Evolutionary conservation across 345 rosid species (phyloP).

Genomic region (Salix koriyanagi): DNA sequence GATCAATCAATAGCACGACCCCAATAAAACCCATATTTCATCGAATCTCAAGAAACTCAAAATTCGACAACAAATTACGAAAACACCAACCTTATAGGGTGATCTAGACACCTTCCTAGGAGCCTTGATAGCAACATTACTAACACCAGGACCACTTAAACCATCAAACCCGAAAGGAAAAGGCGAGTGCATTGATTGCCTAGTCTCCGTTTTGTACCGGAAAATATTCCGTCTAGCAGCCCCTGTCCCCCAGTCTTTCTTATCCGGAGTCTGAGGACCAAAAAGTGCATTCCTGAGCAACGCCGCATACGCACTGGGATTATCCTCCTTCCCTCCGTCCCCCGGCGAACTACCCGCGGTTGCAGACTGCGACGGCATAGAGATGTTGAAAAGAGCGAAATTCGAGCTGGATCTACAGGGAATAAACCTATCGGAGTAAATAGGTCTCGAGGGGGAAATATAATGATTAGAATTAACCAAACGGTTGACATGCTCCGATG

Average conservation of each 20-base stretch:
- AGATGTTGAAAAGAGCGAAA: conserved; percentile 71
- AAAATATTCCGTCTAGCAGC: conserved; percentile 62
- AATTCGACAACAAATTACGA: background rate
- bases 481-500: conserved; percentile 56
- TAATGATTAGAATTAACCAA: conserved; percentile 63
- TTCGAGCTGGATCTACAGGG: conserved; percentile 95
- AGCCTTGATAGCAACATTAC: conserved; percentile 61
- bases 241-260: conserved; percentile 38
- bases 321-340: conserved; percentile 63
- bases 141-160: conserved; percentile 45
- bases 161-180: conserved; percentile 71
- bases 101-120: conserved; percentile 85
- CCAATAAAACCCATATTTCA: background rate
- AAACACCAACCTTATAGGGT: conserved; percentile 64
- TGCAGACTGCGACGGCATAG: conserved; percentile 29
- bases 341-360: conserved; percentile 11
- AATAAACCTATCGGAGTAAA: conserved; percentile 89
- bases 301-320: conserved; percentile 58
- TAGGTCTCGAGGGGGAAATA: conserved; percentile 69
- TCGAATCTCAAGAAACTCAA: background rate
- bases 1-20: background rate
- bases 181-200: conserved; percentile 54
- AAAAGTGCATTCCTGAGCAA: conserved; percentile 70
- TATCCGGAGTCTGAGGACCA: conserved; percentile 77
- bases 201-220: conserved; percentile 81